Conservation (phyloP, 768 basidiomycete genomes). For the Boletus pseudo-olivaceus region DNA sequence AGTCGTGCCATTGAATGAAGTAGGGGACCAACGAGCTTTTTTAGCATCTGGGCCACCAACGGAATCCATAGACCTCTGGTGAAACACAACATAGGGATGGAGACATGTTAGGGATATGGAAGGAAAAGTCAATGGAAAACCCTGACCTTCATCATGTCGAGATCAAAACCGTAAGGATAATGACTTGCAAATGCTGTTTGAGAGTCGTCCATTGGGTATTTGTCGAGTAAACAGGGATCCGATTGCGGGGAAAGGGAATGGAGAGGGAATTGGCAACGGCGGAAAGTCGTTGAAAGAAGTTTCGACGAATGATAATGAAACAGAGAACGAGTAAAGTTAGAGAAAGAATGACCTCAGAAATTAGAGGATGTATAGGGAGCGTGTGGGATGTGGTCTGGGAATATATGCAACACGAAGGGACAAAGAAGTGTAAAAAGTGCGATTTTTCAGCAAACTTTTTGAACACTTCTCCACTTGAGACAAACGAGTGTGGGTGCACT, state of each 20-base stretch:
- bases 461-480: conserved; percentile 20
- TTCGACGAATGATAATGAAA: conserved; percentile 40
- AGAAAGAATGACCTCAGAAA: conserved; percentile 44
- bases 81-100: background rate
- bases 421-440: conserved; percentile 28
- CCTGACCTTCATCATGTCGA: conserved; percentile 90
- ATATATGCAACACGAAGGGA: conserved; percentile 25
- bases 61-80: conserved; percentile 82
- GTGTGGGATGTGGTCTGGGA: conserved; percentile 36
- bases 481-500: conserved; percentile 34
- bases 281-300: conserved; percentile 37
- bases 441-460: conserved; percentile 27
- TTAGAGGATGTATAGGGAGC: conserved; percentile 40
- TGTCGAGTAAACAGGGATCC: conserved; percentile 22
- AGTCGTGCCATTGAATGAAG: conserved; percentile 39
- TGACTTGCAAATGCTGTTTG: conserved; percentile 67
- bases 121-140: background rate
- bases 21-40: conserved; percentile 88
- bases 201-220: conserved; percentile 62
- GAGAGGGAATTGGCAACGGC: conserved; percentile 49
- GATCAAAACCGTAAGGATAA: conserved; percentile 75
- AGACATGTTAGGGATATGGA: background rate
- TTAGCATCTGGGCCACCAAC: conserved; percentile 80
- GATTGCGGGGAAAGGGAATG: conserved; percentile 32
- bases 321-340: conserved; percentile 52